Base-by-base conservation (phyloP, 1,284 basidiomycete genomes). In the Wallemia ichthyophaga region DNA sequence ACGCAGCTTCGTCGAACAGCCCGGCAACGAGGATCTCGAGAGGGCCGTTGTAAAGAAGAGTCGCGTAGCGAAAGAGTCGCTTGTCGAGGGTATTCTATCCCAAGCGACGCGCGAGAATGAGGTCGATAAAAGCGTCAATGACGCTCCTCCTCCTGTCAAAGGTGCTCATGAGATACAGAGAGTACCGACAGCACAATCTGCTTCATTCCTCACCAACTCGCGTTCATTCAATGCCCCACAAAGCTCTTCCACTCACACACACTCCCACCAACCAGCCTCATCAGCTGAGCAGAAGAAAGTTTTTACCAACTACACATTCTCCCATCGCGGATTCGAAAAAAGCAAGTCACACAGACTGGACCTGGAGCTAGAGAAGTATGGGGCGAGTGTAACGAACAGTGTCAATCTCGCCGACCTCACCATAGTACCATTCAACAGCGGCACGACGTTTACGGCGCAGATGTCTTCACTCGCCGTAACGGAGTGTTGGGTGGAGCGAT, bases 401-500 rank as follows among this genome's bases (percentile, higher is more conserved):
- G 13, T 48, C 5, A 48, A 48, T 21, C n/a, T 48, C 13, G 37
- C 37, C 7, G 37, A 48, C n/a, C 13, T 48, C 9, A 48, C 37
- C n/a, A 48, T 48, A 15, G 37, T 48, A 5, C 37, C 37, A 21
- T 48, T 48, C 37, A 48, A 48, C n/a, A 48, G 55, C n/a, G 55
- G 55, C n/a, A 27, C 15, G 2, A 56, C 24, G 25, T 56, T 25
- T 24, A 25, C 27, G 15, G n/a, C 24, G 15, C 15, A 56, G 7
- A 25, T 13, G 3, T 24, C 9, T 24, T 17, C 55, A 27, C 55
- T 27, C 55, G 3, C 65, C 73, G 83, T 60, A 48, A 85, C 83
- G 0, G 83, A 85, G 66, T 85, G 82, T 64, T 85, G 83, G 83
- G 71, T 85, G 0, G 83, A 85, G 67, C 75, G 76, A 58, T 85